Base-by-base conservation (phyloP, 441 rosid genomes). In the Gossypium schwendimanii region DNA sequence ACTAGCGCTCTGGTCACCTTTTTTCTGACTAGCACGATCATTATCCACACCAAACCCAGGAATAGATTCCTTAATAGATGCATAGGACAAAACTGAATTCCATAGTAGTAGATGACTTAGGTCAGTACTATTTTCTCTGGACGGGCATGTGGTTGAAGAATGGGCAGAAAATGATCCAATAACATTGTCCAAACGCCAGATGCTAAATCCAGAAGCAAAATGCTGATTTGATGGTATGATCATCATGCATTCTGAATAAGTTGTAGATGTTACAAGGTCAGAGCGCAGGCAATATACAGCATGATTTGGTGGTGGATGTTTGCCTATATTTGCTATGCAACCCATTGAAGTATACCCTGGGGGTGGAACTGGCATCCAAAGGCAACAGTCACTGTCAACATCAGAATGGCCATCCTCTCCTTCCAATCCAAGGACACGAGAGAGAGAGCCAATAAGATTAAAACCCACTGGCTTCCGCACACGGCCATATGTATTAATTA, bases 291-390 rank as follows among this genome's bases (percentile, higher is more conserved):
- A 96, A 83, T 91, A 85, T 71, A 94, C 98, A 77, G 85, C 70
- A 78, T 94, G 96, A 80, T 84, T 92, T 54, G 88, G 86, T 28
- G 99, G 99, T 18, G 93, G 92, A 76, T 87, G 84, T 72, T 78
- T 84, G 81, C 99, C 99, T 63, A 81, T 69, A 83, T 91, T 85
- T 76, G 88, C 98, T 60, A 96, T 93, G 85, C 96, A 96, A 14
- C 99, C 99, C 84, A 96, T 65, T 68, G 96, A 86, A 39, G 85
- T 82, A 83, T 92, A 96, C 24, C 99, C 99, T 52, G 85, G 85
- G 53, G 99, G 99, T 4, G 99, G 92, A 80, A 96, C 80, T 61
- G 99, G 99, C 92, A 92, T 77, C 99, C 99, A 96, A 71, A 96
- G 87, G 77, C 95, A 93, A 84, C 99, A 96, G 58, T 86, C 96